Evolutionary conservation across 75 land plant species (phyloP).

Genomic region (Sequoia sempervirens): DNA sequence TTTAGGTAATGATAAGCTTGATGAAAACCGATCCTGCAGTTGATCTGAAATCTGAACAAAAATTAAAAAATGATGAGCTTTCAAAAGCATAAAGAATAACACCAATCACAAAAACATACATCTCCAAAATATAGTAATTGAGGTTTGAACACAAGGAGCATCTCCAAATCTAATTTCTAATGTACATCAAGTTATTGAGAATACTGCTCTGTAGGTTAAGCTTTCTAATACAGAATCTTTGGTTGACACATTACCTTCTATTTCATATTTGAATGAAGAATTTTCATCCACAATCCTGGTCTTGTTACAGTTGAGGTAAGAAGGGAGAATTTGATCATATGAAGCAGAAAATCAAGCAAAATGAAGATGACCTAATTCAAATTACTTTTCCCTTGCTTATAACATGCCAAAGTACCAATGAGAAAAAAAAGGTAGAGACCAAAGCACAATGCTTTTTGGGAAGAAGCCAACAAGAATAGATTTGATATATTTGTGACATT

Average conservation of each 20-base stretch:
- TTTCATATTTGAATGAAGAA: neutral
- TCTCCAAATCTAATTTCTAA: neutral
- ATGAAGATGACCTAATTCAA: neutral
- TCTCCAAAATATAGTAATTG: neutral
- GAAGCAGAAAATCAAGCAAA: neutral
- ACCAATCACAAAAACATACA: neutral
- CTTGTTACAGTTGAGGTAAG: neutral
- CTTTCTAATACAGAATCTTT: neutral
- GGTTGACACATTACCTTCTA: neutral
- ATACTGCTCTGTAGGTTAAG: neutral
- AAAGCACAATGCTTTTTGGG: neutral
- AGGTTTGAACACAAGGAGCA: neutral
- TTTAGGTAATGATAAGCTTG: constrained; percentile 81
- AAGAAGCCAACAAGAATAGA: neutral
- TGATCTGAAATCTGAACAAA: constrained; percentile 81
- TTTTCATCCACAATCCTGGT: neutral
- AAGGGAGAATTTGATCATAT: neutral
- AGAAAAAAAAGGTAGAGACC: neutral
- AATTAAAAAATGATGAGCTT: neutral
- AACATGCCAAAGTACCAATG: neutral
- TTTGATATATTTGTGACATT: neutral
- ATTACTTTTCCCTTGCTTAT: neutral
- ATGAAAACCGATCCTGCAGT: constrained; percentile 67
- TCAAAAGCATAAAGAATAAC: neutral
- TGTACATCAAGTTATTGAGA: neutral